Evolutionary conservation across 495 filamentous ascomycete species (phyloP), one percentile per base, ranked within the genome.

Genomic region (Aspergillus kassunensis): DNA sequence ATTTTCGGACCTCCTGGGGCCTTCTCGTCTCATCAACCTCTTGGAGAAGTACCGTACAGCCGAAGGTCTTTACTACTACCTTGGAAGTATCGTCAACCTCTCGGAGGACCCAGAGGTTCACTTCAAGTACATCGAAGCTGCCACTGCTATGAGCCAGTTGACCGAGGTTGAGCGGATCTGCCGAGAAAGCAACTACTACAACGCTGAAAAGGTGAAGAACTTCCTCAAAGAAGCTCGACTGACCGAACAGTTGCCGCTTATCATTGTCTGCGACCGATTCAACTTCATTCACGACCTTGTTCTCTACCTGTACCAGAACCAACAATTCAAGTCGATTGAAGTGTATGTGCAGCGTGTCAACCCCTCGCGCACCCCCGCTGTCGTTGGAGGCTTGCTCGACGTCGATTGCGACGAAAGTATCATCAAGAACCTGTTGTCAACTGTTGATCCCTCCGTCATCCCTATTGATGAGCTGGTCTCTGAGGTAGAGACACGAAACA

Each of bases 281-380:
- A 95, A 97, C 74, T 92, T 99, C 65, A 89, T 97, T 51, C 95
- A 99, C 61, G 95, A 99, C 65, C 67, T 99, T 61, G 88, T 99
- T 21, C 80, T 97, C 19, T 97, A 96, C 69, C 88, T 99, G 20
- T 99, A 97, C 76, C 91, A 96, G 71, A 96, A 96, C 72, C 93
- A 97, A 69, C 95, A 97, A 63, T 99, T 95, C 86, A 95, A 96
- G 74, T 96, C 95, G 12, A 99, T 99, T 57, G 95, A 99, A 72
- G 85, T 95, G 43, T 99, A 99, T 59, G 95, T 99, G n/a, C 95
- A 99, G 77, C 88, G 91, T 21, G 89, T 99, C 58, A 99, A 99
- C 69, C 92, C 95, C 13, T 77, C 82, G n/a, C 80, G 93, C 57
- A 91, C 95, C 20, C 95, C 95, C 6, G 87, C 90, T 50, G 95